Base-by-base conservation (phyloP, 805 yeast species). In the Candida vaughaniae region DNA sequence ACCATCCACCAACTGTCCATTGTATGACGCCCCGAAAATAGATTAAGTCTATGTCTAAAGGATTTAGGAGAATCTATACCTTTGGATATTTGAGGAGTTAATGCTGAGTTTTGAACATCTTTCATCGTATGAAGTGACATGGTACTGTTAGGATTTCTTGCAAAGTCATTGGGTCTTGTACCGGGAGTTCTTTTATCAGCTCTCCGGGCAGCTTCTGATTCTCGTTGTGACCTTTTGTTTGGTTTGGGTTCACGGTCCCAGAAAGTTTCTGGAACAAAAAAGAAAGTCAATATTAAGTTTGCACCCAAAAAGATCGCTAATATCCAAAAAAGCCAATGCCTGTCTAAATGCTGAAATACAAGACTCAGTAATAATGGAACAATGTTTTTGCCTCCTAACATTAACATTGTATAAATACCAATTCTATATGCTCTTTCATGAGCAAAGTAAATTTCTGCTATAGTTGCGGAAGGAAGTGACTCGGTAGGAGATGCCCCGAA, bases 271-370 rank as follows among this genome's bases (percentile, higher is more conserved):
- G 84, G 85, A 15, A 77, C 82, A 51, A 77, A 78, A 9, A 78
- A 49, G 38, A 67, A 70, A 10, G 76, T 70, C 19, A 69, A 53
- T 2, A 69, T 47, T 22, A 75, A 59, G 45, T 66, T 62, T 26
- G 63, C 51, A 1, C 77, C 83, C 10, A 74, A 62, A 38, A 78
- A 65, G 25, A 78, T 77, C 9, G 80, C 60, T 29, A 74, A 56
- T 25, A 78, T 71, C 80, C 82, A 79, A 50, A 73, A 79, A 23
- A 78, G 58, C 85, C 85, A 79, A 48, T 76, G 76, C 58, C 82
- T 66, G 45, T 71, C 66, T 31, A 71, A 54, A 38, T 60, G 51
- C 36, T 69, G 64, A 31, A 79, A 73, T 6, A 78, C 66, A 42
- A 78, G 68, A 8, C 76, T 78, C 6, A 82, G 68, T 10, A 75